These are phyloP conservation scores for Arbutus unedo DNA, from an alignment of 148 eudicot genomes.

Conservation along the genomic window DNA sequence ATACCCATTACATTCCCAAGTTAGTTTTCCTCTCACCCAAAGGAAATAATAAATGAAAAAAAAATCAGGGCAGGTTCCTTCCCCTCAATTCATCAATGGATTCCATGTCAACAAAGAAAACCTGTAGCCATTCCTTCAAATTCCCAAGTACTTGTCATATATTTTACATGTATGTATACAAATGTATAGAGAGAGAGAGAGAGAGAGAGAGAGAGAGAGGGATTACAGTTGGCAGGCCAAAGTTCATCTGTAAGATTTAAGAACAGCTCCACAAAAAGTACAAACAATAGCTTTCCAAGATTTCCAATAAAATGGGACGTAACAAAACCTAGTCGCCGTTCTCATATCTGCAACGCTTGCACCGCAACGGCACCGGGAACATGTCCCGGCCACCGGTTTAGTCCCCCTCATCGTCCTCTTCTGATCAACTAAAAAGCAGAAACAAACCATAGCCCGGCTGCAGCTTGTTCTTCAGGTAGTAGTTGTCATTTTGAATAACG, in stretches of 20 bases:
- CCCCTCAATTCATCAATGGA: not conserved
- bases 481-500: not conserved
- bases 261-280: conserved; percentile 59
- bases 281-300: conserved; percentile 68
- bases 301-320: conserved; percentile 52
- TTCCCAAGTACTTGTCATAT: not conserved
- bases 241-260: conserved; percentile 40
- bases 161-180: not conserved
- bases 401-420: conserved; percentile 42
- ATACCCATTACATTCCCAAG: not conserved
- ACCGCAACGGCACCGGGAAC: conserved; percentile 58
- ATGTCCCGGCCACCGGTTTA: conserved; percentile 56
- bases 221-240: not conserved
- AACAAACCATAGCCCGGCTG: conserved; percentile 35
- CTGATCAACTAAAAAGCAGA: conserved; percentile 60
- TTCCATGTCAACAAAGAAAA: not conserved
- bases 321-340: conserved; percentile 51
- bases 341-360: conserved; percentile 67
- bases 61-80: not conserved
- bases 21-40: not conserved
- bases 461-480: not conserved
- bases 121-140: not conserved
- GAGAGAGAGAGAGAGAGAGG: not conserved
- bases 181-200: not conserved
- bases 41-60: not conserved